phyloP scores from a whole-genome alignment of 345 rosid species.

The Jatropha curcas region DNA sequence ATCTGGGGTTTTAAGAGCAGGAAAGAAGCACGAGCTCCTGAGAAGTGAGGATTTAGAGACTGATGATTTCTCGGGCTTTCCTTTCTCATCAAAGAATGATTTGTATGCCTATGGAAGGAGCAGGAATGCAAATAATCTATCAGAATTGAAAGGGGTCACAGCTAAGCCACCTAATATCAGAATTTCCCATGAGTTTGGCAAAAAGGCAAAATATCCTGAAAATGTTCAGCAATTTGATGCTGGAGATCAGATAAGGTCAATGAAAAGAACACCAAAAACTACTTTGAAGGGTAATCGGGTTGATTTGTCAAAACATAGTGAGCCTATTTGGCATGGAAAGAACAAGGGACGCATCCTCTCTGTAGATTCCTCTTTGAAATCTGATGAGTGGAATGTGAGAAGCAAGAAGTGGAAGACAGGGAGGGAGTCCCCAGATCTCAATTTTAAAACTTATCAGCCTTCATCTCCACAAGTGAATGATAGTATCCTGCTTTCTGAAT shows the following conservation, averaged over 20 bases:
- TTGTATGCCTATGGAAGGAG: slow-evolving; percentile 44
- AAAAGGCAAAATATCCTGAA: slow-evolving; percentile 47
- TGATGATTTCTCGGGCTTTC: slow-evolving; percentile 55
- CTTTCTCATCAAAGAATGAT: slow-evolving; percentile 55
- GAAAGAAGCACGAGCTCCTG: slow-evolving; percentile 52
- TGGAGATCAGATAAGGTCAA: slow-evolving; percentile 60
- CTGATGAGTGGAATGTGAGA: slow-evolving; percentile 58
- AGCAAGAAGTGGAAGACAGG: slow-evolving; percentile 64
- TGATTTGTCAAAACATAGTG: slow-evolving; percentile 44
- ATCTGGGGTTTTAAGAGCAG: slow-evolving; percentile 45
- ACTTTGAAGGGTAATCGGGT: slow-evolving; percentile 51
- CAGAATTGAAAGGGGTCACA: slow-evolving; percentile 32
- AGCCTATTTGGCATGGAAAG: slow-evolving; percentile 49
- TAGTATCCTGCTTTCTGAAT: slow-evolving; percentile 54
- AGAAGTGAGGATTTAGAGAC: slow-evolving; percentile 44
- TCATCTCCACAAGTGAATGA: slow-evolving; percentile 58
- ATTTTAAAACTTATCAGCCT: slow-evolving; percentile 48
- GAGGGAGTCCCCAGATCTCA: slow-evolving; percentile 56
- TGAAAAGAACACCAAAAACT: slow-evolving; percentile 39
- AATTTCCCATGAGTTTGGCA: slow-evolving; percentile 37
- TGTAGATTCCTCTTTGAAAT: slow-evolving; percentile 50
- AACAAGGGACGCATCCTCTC: slow-evolving; percentile 46
- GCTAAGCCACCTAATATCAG: slow-evolving; percentile 36
- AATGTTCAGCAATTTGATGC: slow-evolving; percentile 39
- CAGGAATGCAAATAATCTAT: slow-evolving; percentile 32